Percentiles rank a stretch among this genome's conserved stretches.
phyloP scores from a whole-genome alignment of 768 basidiomycete species.

The Basidioascus undulatus region DNA sequence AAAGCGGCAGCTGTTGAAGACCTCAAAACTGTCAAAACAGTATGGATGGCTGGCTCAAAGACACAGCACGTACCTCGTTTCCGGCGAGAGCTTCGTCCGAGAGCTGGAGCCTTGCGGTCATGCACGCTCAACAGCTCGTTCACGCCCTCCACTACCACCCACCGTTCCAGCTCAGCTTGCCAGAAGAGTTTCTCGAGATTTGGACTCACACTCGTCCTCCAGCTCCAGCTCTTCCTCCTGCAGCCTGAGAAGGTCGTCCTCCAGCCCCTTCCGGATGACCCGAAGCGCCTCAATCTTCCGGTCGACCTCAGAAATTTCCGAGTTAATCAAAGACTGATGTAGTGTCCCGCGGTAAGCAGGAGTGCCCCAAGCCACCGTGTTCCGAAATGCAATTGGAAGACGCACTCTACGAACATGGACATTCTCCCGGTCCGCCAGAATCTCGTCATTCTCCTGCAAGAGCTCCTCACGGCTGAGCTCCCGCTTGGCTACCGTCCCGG shows the following conservation, averaged over 20 bases:
- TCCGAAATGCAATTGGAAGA: constrained; percentile 5
- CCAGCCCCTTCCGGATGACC: constrained; percentile 49
- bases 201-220: constrained; percentile 68
- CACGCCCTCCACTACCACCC: constrained; percentile 55
- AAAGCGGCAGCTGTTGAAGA: constrained; percentile 54
- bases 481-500: neutral
- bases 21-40: neutral
- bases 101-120: neutral
- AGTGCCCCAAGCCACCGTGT: neutral
- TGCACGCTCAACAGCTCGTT: constrained; percentile 38
- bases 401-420: constrained; percentile 62
- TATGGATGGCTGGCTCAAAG: neutral
- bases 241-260: constrained; percentile 55
- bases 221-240: constrained; percentile 90
- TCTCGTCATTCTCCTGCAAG: constrained; percentile 57
- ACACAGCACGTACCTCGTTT: too few species aligned
- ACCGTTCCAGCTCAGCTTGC: neutral
- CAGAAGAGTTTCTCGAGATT: neutral
- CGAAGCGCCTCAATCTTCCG: constrained; percentile 72
- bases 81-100: too few species aligned
- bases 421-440: constrained; percentile 76
- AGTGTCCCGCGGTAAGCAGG: constrained; percentile 5
- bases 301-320: constrained; percentile 70
- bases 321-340: constrained; percentile 50
- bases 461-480: constrained; percentile 69